Evolutionary conservation across 192 early-diverging fungal genomes (phyloP), one percentile per base, ranked within the genome.

Genomic region (Podila verticillata): DNA sequence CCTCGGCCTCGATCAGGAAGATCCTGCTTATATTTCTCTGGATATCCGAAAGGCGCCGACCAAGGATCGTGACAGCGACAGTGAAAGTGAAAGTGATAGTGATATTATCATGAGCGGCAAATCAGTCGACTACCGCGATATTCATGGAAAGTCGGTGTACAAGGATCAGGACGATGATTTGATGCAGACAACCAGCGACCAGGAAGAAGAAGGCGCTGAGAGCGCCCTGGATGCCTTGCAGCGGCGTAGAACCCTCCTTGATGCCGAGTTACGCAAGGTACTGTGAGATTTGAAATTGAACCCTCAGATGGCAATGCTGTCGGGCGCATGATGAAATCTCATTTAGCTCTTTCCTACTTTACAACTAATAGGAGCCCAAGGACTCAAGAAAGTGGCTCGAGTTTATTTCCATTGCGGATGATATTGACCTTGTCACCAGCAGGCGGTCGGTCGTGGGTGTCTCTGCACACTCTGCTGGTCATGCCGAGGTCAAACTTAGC

Each of bases 401-500:
- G 26, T 88, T 87, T 59, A 85, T 88, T 68, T 74, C 70, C n/a
- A 82, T 88, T 54, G 87, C 87, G 67, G 87, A 90, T 62, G 81
- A 85, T 13, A 66, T 74, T 44, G 72, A 70, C 3, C 44, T 71
- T 12, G 63, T 82, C 12, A 73, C 75, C 0, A 75, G 32, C 39
- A 39, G 68, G 3, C 48, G 59, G 9, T 78, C 81, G 22, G 60
- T 48, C 7, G 61, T 59, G 5, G 15, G 57, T 7, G 60, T 68
- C 30, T 24, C 70, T 2, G 87, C 73, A 15, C 80, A 81, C 54
- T 66, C 77, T 5, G 28, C 77, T 9, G 81, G 86, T 28, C 60
- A 88, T n/a, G 63, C 66, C 20, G 89, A 87, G 51, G 74, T 90
- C 48, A 88, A 86, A 48, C 34, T 88, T 1, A 88, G 89, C 29